Evolutionary conservation across 2,329 filamentous ascomycete species (phyloP), one percentile per base, ranked within the genome.

Genomic region (Aureobasidium sp.): DNA sequence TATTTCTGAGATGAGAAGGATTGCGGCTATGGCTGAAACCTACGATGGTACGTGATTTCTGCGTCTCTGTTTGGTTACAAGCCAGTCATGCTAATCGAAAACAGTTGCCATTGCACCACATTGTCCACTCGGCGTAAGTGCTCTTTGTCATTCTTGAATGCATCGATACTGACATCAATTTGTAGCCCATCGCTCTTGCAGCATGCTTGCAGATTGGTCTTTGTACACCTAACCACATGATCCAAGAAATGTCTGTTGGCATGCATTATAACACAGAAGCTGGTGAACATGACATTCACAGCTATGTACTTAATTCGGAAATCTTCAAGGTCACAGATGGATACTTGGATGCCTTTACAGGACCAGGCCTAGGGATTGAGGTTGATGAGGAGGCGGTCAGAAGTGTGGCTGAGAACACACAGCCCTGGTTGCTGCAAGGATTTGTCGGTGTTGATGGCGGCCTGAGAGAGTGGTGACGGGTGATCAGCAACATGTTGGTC

Each of bases 181-280:
- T 3, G 2, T 10, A 57, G 53, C 87, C 88, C 0, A 86, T 91
- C 49, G 86, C 88, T 0, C 75, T 90, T 10, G 88, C 88, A 1
- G 88, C 88, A 0, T 85, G 81, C 62, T 78, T 90, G 39, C 87
- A 90, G 65, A 82, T 90, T 2, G 85, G 84, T 36, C 77, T 81
- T 34, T 75, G 74, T 21, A 83, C 75, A 13, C 80, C 79, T 27
- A 90, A 87, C 71, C 90, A 88, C 69, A 83, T 81, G 0, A 90
- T 91, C 34, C 85, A 89, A 69, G 88, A 91, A 71, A 90, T 91
- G 89, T 87, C 85, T 52, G 68, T 90, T 32, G 88, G 88, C 0
- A 91, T 91, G 65, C 89, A 91, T 70, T 91, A 91, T 69, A 91
- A 91, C 66, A 72, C 73, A 5, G 79, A 81, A 65, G 81, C 79